Conservation (phyloP, 139 green algal genomes). For the Chlorella sp. region DNA sequence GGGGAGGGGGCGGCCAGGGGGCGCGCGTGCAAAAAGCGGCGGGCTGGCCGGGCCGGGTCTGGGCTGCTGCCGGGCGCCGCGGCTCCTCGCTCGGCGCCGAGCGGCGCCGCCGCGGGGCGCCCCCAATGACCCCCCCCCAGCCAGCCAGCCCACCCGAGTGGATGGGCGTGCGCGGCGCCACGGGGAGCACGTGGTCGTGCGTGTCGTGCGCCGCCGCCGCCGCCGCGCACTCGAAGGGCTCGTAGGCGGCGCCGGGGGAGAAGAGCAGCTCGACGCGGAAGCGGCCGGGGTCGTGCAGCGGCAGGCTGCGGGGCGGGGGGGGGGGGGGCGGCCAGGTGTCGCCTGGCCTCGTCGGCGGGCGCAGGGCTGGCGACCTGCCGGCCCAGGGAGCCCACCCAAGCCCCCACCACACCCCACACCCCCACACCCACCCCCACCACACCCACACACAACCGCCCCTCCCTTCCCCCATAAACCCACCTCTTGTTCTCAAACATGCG, state of each 20-base stretch:
- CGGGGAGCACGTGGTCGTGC: constrained; percentile 60
- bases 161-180: constrained; percentile 44
- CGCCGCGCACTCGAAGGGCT: constrained; percentile 62
- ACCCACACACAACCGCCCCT: too few species aligned
- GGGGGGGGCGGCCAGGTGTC: neutral
- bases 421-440: neutral
- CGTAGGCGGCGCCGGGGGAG: constrained; percentile 68
- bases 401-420: neutral
- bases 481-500: constrained; percentile 94
- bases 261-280: constrained; percentile 64
- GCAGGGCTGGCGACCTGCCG: neutral
- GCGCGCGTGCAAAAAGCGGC: too few species aligned
- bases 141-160: too few species aligned
- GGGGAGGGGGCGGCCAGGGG: neutral
- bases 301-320: constrained; percentile 38
- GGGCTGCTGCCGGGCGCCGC: too few species aligned
- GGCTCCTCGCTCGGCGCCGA: too few species aligned
- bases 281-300: constrained; percentile 65
- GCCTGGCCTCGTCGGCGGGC: neutral
- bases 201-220: constrained; percentile 41
- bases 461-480: constrained; percentile 46
- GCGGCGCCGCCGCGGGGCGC: too few species aligned
- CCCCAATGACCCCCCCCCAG: too few species aligned
- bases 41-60: too few species aligned
- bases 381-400: too few species aligned